Evolutionary conservation across 2,329 filamentous ascomycete genomes (phyloP), one percentile per base, ranked within the genome.

Genomic region (Botrytis elliptica): DNA sequence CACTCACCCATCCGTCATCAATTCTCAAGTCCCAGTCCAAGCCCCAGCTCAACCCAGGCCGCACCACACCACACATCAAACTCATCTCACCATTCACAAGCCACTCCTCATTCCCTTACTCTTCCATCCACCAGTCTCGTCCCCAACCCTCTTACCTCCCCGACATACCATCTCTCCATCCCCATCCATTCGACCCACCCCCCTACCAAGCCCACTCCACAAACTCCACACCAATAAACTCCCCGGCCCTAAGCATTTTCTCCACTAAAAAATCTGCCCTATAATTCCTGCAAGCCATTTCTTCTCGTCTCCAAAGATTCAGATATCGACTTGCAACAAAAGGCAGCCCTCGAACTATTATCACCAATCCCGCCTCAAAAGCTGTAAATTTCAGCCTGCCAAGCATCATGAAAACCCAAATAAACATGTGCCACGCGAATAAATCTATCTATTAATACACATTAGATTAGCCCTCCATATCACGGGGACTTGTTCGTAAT

Each of bases 281-380:
- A 14, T n/a, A 52, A 14, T 20, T 52, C 25, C n/a, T 29, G 52
- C 52, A 33, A n/a, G 57, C 55, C 60, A 59, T 33, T 7, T 20
- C 33, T 36, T 14, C 66, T 76, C 74, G 74, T 55, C 59, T 71
- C 74, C 74, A 74, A 66, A 73, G 38, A 74, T 76, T 57, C 57
- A 42, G 52, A 38, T 10, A 25, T 71, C 71, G 74, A 76, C 38
- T 57, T 75, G 74, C 74, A 76, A 76, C 75, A 76, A 75, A 73
- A 69, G 16, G 8, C 46, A 49, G 18, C 18, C 18, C 44, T 46
- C 18, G 44, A 46, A 20, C 20, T 1, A 49, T 49, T 10, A 1
- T 25, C 52, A 16, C 25, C 52, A 57, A 57, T 29, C n/a, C 52
- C n/a, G 6, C n/a, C n/a, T 14, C 7, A 29, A 29, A 29, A 6